A percentile compares a stretch with the other conserved stretches of the same genome.
Evolutionary conservation across 345 rosid species (phyloP).

Genomic region (Physaria fendleri): DNA sequence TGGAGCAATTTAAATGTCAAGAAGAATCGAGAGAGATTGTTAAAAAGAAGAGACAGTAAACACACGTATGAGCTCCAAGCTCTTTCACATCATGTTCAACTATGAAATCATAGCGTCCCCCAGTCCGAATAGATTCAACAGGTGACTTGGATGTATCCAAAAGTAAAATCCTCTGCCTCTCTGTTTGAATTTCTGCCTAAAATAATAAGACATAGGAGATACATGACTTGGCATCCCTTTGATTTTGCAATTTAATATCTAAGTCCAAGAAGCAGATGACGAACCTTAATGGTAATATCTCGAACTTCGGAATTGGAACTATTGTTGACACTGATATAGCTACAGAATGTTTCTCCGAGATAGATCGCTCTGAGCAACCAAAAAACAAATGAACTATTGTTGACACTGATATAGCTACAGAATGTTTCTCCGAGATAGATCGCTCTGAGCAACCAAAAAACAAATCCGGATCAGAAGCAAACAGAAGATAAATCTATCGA

Average conservation of each 20-base stretch:
- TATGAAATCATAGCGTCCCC: slow-evolving; percentile 90
- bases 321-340: slow-evolving; percentile 88
- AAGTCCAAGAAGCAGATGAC: too few relatives aligned
- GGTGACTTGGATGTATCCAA: slow-evolving; percentile 83
- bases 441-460: slow-evolving; percentile 41
- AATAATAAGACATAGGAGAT: slow-evolving; percentile 4
- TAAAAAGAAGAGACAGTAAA: not conserved
- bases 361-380: slow-evolving; percentile 62
- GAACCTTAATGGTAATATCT: slow-evolving; percentile 71
- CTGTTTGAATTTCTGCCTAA: slow-evolving; percentile 97
- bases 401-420: slow-evolving; percentile 87
- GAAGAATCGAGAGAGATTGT: not conserved
- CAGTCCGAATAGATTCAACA: slow-evolving; percentile 76
- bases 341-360: slow-evolving; percentile 90
- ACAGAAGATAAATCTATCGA: not conserved
- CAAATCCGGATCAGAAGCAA: not conserved
- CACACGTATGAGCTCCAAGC: slow-evolving; percentile 96
- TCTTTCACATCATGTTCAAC: slow-evolving; percentile 98
- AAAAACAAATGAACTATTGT: slow-evolving; percentile 72
- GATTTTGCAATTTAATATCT: too few relatives aligned
- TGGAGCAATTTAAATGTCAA: not conserved
- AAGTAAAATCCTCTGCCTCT: slow-evolving; percentile 81
- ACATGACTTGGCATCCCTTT: not conserved
- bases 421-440: slow-evolving; percentile 92
- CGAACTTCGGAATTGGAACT: slow-evolving; percentile 82